Percentiles rank a stretch among this genome's conserved stretches.
phyloP scores from a whole-genome alignment of 169 alveolate genomes.

The Plasmodium cynomolgi region DNA sequence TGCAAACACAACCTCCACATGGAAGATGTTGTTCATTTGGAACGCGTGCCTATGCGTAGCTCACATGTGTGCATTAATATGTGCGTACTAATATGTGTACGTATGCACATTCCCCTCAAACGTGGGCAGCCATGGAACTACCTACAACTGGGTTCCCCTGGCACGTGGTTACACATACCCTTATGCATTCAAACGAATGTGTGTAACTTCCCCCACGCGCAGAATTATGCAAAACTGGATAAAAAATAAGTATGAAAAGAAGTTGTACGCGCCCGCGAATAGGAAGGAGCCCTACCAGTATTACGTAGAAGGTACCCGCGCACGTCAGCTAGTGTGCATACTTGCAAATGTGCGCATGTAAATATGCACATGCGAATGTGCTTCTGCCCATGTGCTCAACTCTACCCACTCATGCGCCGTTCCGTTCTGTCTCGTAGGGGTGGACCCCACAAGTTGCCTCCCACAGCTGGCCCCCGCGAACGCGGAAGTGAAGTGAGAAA shows the following conservation, averaged over 20 bases:
- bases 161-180: background rate
- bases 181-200: constrained; percentile 24
- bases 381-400: background rate
- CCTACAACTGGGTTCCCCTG: background rate
- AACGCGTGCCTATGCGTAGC: background rate
- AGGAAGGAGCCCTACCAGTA: constrained; percentile 80
- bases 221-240: constrained; percentile 89
- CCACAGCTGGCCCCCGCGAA: background rate
- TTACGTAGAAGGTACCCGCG: constrained; percentile 45
- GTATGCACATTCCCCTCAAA: background rate
- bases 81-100: background rate
- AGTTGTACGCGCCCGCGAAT: constrained; percentile 82
- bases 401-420: background rate
- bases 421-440: background rate
- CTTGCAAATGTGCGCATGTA: background rate
- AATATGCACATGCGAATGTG: background rate
- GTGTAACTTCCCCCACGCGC: background rate
- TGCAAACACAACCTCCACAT: background rate
- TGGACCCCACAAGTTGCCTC: constrained; percentile 16
- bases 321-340: background rate
- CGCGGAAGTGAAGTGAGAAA: constrained; percentile 2
- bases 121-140: background rate
- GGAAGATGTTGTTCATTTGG: background rate
- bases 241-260: constrained; percentile 87
- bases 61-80: background rate